phyloP scores from a whole-genome alignment of 352 stramenopile species.

The Globisporangium rhizosaccharum region DNA sequence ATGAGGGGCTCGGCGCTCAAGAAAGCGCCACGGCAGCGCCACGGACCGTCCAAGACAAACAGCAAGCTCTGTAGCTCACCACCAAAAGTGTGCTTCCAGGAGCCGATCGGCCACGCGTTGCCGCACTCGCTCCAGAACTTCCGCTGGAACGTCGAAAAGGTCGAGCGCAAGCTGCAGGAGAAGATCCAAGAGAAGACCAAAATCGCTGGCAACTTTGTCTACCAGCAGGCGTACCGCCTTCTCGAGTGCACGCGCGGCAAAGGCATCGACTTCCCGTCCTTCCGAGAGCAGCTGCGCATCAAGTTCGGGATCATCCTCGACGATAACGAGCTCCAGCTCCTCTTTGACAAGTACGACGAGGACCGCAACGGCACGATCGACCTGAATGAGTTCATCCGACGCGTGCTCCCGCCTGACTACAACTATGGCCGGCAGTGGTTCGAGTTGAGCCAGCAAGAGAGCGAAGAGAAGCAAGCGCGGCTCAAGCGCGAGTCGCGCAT shows the following conservation, averaged over 20 bases:
- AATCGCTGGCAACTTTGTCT: constrained; percentile 81
- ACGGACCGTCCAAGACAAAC: constrained; percentile 3
- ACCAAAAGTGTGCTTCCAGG: constrained; percentile 51
- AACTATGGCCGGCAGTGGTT: constrained; percentile 74
- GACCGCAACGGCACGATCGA: constrained; percentile 77
- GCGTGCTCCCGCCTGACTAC: constrained; percentile 71
- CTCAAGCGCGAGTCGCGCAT: constrained; percentile 59
- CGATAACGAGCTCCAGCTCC: constrained; percentile 57
- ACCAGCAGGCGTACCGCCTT: constrained; percentile 80
- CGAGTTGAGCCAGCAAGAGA: constrained; percentile 63
- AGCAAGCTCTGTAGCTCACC: constrained; percentile 40
- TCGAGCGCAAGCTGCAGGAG: constrained; percentile 77
- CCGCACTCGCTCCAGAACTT: constrained; percentile 64
- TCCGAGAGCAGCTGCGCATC: constrained; percentile 64
- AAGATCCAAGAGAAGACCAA: constrained; percentile 86
- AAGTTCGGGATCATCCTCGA: constrained; percentile 81
- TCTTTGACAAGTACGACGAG: constrained; percentile 86
- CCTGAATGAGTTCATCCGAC: constrained; percentile 77
- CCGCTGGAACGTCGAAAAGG: constrained; percentile 74
- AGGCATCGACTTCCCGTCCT: constrained; percentile 74
- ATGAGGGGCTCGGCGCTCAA: constrained; percentile 46
- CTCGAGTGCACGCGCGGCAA: constrained; percentile 67
- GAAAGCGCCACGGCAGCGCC: constrained; percentile 12
- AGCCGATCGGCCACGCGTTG: constrained; percentile 52
- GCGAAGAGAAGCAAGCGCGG: constrained; percentile 42